These are phyloP conservation scores for Ceratopteris richardii DNA, from an alignment of 75 land plant genomes.

Conservation along the genomic window DNA sequence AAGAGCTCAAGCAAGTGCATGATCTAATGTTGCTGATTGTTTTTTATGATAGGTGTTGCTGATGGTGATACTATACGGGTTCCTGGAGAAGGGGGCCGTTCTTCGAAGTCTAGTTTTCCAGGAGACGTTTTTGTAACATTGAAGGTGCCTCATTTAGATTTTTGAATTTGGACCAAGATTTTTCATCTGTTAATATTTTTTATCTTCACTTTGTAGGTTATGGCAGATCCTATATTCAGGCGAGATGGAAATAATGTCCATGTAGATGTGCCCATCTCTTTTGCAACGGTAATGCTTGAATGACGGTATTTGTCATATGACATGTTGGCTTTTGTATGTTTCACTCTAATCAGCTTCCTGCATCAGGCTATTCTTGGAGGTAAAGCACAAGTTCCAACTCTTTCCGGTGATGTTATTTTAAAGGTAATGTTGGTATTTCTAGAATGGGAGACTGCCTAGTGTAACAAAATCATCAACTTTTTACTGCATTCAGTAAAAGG, in stretches of 20 bases:
- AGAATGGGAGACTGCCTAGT: too few relatives aligned
- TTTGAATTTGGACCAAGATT: too few relatives aligned
- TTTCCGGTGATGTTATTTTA: conserved; percentile 27
- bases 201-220: too few relatives aligned
- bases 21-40: too few relatives aligned
- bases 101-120: neutral
- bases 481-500: too few relatives aligned
- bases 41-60: neutral
- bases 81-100: neutral
- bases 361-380: conserved; percentile 38
- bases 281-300: conserved; percentile 14
- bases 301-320: too few relatives aligned
- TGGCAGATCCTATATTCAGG: conserved; percentile 24
- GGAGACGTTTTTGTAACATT: neutral
- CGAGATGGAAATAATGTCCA: conserved; percentile 33
- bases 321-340: too few relatives aligned
- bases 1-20: too few relatives aligned
- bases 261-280: conserved; percentile 20
- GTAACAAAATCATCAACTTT: too few relatives aligned
- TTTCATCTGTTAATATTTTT: too few relatives aligned
- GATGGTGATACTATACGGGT: neutral
- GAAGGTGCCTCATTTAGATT: neutral
- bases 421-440: conserved; percentile 23
- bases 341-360: too few relatives aligned
- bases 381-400: conserved; percentile 25